These are phyloP conservation scores for Colletotrichum sp. DNA, from an alignment of 2,329 filamentous ascomycete genomes.

Conservation along the genomic window DNA sequence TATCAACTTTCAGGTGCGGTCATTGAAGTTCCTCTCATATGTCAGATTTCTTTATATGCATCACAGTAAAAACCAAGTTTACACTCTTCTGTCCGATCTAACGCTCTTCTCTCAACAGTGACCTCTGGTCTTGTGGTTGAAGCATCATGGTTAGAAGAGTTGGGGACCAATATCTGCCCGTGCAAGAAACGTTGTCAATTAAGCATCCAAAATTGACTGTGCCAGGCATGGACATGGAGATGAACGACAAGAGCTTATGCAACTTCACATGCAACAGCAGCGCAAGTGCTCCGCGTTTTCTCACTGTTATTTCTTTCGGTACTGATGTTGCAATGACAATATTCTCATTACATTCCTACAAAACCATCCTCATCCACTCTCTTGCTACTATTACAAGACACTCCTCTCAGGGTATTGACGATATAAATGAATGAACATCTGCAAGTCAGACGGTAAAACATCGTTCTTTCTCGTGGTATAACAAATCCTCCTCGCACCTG, in stretches of 20 bases:
- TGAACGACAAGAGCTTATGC: rapidly evolving
- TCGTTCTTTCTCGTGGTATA: not conserved
- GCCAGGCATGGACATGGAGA: too few species aligned
- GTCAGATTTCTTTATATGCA: not conserved
- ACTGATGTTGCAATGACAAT: not conserved
- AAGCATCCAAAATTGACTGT: too few species aligned
- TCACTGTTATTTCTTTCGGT: not conserved
- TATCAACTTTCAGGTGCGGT: not conserved
- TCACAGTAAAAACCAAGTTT: rapidly evolving
- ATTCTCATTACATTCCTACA: not conserved
- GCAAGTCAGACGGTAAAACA: not conserved
- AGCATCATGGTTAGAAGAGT: too few species aligned
- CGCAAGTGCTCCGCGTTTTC: too few species aligned
- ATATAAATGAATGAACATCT: not conserved
- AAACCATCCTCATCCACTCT: not conserved
- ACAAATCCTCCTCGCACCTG: not conserved
- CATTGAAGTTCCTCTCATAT: not conserved
- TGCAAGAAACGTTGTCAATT: too few species aligned
- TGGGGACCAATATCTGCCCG: too few species aligned
- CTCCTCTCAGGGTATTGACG: not conserved
- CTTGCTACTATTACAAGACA: not conserved
- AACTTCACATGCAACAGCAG: too few species aligned
- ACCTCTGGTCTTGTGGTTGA: too few species aligned
- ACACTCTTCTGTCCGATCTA: not conserved
- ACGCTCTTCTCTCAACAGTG: rapidly evolving